Conservation (phyloP, 495 filamentous ascomycete species). For the Sporormia fimetaria region DNA sequence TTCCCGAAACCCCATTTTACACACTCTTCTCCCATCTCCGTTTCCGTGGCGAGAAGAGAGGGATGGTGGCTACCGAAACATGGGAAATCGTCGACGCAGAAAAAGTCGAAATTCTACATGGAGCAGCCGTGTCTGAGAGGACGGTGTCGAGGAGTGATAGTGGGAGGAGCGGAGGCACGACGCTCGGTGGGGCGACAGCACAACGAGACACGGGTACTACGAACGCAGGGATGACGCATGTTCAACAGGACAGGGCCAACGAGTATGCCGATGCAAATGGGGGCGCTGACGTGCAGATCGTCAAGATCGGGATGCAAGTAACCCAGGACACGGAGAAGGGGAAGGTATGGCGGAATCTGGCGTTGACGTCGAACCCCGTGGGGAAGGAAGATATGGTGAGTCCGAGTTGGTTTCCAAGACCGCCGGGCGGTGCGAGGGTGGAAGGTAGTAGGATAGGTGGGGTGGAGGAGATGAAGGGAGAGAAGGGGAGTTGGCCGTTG, state of each 20-base stretch:
- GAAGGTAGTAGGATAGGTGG: constrained; percentile 1
- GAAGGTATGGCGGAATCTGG: neutral
- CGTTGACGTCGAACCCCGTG: constrained; percentile 11
- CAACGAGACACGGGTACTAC: too few relatives aligned
- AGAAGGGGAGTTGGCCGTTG: constrained; percentile 5
- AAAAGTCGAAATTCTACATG: constrained; percentile 16
- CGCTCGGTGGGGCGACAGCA: neutral
- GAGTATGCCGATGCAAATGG: too few relatives aligned
- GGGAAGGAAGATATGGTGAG: neutral
- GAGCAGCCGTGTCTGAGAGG: neutral
- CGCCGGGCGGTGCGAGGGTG: too few relatives aligned
- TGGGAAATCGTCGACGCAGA: constrained; percentile 10
- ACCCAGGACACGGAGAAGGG: constrained; percentile 1
- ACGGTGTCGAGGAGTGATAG: neutral
- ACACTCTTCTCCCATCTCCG: constrained; percentile 10
- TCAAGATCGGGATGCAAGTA: constrained; percentile 12
- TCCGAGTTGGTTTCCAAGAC: constrained; percentile 1
- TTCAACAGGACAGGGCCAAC: too few relatives aligned
- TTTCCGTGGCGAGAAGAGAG: neutral
- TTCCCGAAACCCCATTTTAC: too few relatives aligned
- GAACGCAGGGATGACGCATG: too few relatives aligned
- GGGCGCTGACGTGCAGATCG: neutral
- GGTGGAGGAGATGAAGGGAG: neutral
- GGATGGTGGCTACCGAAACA: constrained; percentile 4
- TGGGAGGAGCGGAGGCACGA: neutral